These are phyloP conservation scores for Beauveria caledonica DNA, from an alignment of 2,329 filamentous ascomycete genomes.

Conservation along the genomic window DNA sequence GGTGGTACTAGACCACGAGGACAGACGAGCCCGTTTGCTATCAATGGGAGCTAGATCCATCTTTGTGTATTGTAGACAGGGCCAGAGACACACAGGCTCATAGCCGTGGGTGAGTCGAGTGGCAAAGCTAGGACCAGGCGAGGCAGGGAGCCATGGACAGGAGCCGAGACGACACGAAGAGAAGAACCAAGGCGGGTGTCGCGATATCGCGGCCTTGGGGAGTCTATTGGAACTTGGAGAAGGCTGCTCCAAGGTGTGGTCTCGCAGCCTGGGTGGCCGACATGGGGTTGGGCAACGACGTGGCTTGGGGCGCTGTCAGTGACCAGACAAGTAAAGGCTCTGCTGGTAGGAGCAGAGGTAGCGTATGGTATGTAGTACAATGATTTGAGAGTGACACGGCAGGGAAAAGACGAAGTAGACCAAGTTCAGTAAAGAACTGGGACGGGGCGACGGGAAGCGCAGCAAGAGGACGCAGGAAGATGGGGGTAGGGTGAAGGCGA, in stretches of 20 bases:
- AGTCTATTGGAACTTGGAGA: conserved; percentile 2
- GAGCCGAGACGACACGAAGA: conserved; percentile 6
- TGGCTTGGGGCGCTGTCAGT: conserved; percentile 6
- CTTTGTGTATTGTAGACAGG: conserved; percentile 24
- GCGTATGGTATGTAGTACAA: conserved; percentile 6
- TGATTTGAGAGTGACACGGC: conserved; percentile 10
- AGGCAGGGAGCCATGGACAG: conserved; percentile 12
- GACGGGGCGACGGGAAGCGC: conserved; percentile 7
- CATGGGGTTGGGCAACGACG: conserved; percentile 9
- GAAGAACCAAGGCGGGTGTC: conserved; percentile 5
- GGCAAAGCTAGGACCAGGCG: conserved; percentile 9
- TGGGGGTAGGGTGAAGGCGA: not conserved
- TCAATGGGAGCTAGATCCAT: conserved; percentile 47
- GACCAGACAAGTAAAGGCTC: conserved; percentile 1
- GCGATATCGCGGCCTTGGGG: conserved; percentile 4
- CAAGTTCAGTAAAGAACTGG: not conserved
- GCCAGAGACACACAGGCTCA: conserved; percentile 11
- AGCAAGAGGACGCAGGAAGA: not conserved
- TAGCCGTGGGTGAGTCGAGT: conserved; percentile 11
- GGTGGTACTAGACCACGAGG: conserved; percentile 33
- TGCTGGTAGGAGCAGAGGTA: not conserved
- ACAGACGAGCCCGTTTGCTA: conserved; percentile 43
- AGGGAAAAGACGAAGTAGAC: not conserved
- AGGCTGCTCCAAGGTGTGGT: not conserved
- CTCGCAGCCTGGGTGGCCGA: conserved; percentile 2